Base-by-base conservation (phyloP, 257 asterid species). In the Fraxinus quadrangulata region DNA sequence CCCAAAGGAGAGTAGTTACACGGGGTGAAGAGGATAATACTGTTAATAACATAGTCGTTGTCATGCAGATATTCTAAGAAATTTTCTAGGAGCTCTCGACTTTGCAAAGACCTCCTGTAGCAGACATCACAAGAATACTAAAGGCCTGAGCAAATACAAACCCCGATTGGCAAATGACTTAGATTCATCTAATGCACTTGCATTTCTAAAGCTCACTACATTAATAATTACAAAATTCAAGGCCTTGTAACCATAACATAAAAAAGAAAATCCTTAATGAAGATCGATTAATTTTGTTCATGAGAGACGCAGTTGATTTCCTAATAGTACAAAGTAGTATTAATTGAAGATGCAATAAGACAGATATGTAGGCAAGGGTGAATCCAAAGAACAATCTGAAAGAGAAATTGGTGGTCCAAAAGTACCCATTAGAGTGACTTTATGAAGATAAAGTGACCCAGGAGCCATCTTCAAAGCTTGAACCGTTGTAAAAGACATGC, bases 391-490 rank as follows among this genome's bases (percentile, higher is more conserved):
- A 70, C 73, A 74, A 75, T 49, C 73, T 61, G 80, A 76, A 80
- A 78, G 78, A 66, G 19, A 71, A 30, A 69, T 34, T 30, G 13
- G 88, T 87, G 91, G 91, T 88, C 91, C 91, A 81, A 40, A 73
- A 74, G 75, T 69, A 45, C 73, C 82, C 83, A 85, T 71, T 70
- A 79, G 72, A 34, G 78, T 69, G 79, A 84, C 59, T n/a, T 40
- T 54, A 67, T 83, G 84, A 77, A 76, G 90, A 86, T 88, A 83
- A 89, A 86, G 83, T 63, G 54, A 81, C 75, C 26, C 19, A 73
- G 73, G 70, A 34, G 76, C 73, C 87, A 70, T 77, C 78, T 68
- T 82, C 86, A 72, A 79, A 81, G 73, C 79, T 54, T 80, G 76
- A 80, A 71, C 49, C 19, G 19, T 36, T 71, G 80, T 75, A 81